phyloP scores from a whole-genome alignment of 176 grass and related monocot species.

The Metroxylon sagu region DNA sequence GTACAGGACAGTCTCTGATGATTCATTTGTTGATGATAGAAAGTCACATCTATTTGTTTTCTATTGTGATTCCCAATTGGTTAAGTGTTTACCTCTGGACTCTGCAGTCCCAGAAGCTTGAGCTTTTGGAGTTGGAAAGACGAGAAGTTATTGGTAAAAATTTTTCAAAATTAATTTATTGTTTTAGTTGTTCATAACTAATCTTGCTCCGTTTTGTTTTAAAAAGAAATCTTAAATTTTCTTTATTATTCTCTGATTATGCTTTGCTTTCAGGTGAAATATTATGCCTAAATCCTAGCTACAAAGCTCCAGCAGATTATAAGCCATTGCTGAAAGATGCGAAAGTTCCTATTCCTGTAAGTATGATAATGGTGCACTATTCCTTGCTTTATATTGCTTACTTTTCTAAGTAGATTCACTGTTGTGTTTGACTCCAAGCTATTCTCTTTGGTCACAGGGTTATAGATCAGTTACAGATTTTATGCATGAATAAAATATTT shows the following conservation, averaged over 20 bases:
- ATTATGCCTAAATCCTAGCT: slow-evolving; percentile 59
- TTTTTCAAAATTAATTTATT: not conserved
- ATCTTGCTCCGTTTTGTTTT: too few relatives aligned
- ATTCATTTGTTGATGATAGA: too few relatives aligned
- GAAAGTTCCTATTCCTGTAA: slow-evolving; percentile 70
- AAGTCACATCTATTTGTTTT: not conserved
- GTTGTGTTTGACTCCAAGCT: too few relatives aligned
- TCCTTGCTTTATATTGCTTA: not conserved
- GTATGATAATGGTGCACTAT: slow-evolving; percentile 9
- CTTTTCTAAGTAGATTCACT: not conserved
- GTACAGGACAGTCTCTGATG: too few relatives aligned
- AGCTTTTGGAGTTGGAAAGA: slow-evolving; percentile 70
- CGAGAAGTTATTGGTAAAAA: slow-evolving; percentile 73
- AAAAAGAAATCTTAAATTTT: too few relatives aligned
- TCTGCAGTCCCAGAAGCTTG: slow-evolving; percentile 38
- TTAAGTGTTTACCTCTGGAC: not conserved
- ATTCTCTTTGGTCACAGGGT: too few relatives aligned
- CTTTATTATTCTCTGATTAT: not conserved
- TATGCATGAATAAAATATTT: too few relatives aligned
- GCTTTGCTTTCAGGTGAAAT: slow-evolving; percentile 52
- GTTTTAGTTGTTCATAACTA: too few relatives aligned
- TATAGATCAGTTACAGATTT: too few relatives aligned
- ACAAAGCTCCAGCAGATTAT: slow-evolving; percentile 76
- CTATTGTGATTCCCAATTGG: slow-evolving; percentile 1
- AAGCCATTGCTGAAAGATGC: slow-evolving; percentile 81